Conservation (phyloP, 1,284 basidiomycete species). For the Ceratobasidium sp. region DNA sequence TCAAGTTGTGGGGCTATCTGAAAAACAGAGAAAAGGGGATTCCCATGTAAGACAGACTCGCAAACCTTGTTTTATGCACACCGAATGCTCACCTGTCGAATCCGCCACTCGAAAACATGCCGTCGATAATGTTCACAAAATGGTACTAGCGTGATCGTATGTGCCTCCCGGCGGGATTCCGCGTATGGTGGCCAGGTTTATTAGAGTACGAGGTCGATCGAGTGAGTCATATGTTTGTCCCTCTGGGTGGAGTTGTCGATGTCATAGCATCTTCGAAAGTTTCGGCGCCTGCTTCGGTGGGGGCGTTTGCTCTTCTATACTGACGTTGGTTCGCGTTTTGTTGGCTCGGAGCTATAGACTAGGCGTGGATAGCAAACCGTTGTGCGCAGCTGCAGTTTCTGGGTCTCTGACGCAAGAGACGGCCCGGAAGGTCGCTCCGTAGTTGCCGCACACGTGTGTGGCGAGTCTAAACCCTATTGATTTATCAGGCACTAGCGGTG, state of each 20-base stretch:
- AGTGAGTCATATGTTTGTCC: neutral
- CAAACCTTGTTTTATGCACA: too few species aligned
- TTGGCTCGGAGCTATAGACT: too few species aligned
- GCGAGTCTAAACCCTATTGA: constrained; percentile 28
- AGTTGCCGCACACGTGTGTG: constrained; percentile 3
- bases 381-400: neutral
- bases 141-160: neutral
- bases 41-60: too few species aligned
- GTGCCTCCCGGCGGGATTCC: neutral
- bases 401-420: neutral
- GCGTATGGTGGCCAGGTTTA: neutral
- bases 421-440: neutral
- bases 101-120: neutral
- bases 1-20: too few species aligned
- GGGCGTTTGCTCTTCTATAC: too few species aligned
- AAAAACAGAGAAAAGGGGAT: too few species aligned
- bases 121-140: neutral
- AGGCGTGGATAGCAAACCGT: neutral
- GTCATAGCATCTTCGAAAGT: neutral
- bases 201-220: neutral
- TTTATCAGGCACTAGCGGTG: neutral
- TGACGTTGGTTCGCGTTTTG: too few species aligned
- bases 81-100: too few species aligned
- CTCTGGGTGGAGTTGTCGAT: neutral
- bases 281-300: too few species aligned